These are phyloP conservation scores for Epichloe elymi DNA, from an alignment of 2,329 filamentous ascomycete species.

Conservation along the genomic window DNA sequence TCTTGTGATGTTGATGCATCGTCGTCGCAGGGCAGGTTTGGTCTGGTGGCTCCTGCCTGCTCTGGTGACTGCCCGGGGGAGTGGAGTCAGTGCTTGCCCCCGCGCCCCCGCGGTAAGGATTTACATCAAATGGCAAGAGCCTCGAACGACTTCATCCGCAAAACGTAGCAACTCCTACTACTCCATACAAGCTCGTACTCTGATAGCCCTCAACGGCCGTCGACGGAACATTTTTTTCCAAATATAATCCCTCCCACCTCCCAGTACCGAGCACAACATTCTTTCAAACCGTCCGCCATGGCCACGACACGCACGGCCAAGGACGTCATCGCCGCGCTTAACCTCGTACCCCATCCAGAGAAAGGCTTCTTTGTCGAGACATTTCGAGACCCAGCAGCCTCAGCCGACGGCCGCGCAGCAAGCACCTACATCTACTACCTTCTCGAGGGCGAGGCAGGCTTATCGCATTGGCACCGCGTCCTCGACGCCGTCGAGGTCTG, in stretches of 20 bases:
- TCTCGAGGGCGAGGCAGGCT: constrained; percentile 27
- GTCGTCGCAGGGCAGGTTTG: not conserved
- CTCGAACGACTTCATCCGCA: too few relatives aligned
- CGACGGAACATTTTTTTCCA: not conserved
- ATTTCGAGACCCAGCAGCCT: constrained; percentile 25
- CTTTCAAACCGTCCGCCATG: not conserved
- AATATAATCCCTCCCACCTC: not conserved
- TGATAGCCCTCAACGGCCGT: not conserved
- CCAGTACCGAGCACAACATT: not conserved
- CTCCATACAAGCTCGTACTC: too few relatives aligned
- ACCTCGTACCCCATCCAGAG: constrained; percentile 30
- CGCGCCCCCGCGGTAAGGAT: too few relatives aligned
- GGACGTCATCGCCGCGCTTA: constrained; percentile 29
- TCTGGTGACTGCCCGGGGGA: too few relatives aligned
- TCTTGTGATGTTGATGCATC: not conserved
- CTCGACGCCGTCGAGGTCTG: constrained; percentile 34
- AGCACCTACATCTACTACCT: constrained; percentile 42
- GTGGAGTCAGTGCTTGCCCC: too few relatives aligned
- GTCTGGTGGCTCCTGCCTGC: not conserved
- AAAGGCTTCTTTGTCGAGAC: constrained; percentile 36
- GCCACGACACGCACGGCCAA: constrained; percentile 17
- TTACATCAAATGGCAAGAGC: not conserved
- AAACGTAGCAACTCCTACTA: too few relatives aligned
- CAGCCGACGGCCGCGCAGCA: constrained; percentile 22
- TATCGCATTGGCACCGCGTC: constrained; percentile 37